A percentile compares a stretch with the other conserved stretches of the same genome.
Evolutionary conservation across 768 basidiomycete genomes (phyloP).

Genomic region (Trametes gibbosa): DNA sequence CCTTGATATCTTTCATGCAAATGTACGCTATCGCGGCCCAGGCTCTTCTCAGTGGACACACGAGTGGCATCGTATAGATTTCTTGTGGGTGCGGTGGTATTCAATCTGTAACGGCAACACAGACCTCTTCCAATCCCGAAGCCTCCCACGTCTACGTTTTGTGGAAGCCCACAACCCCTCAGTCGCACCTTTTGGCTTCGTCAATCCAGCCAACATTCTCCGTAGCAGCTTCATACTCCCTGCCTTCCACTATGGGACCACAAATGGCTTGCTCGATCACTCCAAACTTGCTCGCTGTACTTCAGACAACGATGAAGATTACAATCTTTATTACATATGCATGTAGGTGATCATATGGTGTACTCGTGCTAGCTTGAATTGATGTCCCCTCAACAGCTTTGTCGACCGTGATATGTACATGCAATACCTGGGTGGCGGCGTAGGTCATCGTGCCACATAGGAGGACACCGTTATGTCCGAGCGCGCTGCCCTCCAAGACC

Average conservation of each 20-base stretch:
- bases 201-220: conserved; percentile 42
- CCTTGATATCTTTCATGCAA: conserved; percentile 24
- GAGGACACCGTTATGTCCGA: background rate
- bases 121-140: too few species aligned
- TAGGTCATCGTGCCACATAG: background rate
- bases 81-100: conserved; percentile 38
- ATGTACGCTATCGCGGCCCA: conserved; percentile 8
- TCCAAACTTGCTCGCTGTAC: conserved; percentile 10
- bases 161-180: background rate
- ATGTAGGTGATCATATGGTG: too few species aligned
- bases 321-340: conserved; percentile 23
- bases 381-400: too few species aligned
- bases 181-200: conserved; percentile 37
- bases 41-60: background rate
- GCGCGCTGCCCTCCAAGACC: background rate
- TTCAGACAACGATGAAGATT: conserved; percentile 17
- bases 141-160: background rate
- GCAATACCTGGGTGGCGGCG: conserved; percentile 14
- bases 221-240: conserved; percentile 43
- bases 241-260: conserved; percentile 31
- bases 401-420: conserved; percentile 28
- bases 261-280: conserved; percentile 8
- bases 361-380: too few species aligned
- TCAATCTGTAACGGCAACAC: too few species aligned
- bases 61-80: conserved; percentile 22